Conservation (phyloP, 495 filamentous ascomycete genomes). For the Penicillium turbatum region DNA sequence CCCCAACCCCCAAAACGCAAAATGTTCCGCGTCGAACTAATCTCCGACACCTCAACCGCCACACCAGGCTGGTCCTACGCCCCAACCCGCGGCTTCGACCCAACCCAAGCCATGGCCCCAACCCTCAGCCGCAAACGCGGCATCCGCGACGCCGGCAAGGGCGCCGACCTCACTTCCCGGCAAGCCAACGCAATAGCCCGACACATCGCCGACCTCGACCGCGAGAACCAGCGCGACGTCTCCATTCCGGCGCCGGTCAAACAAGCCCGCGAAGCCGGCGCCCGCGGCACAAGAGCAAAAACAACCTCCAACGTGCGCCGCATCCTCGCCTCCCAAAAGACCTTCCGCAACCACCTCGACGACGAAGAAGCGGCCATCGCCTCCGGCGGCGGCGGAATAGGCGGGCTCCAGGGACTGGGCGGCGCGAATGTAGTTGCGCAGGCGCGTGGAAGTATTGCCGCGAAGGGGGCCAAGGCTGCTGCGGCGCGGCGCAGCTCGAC, state of each 20-base stretch:
- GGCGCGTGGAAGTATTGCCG: constrained; percentile 17
- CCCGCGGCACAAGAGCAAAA: constrained; percentile 52
- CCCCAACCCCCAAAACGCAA: background rate
- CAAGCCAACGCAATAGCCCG: constrained; percentile 73
- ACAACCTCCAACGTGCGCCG: constrained; percentile 77
- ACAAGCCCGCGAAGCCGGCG: constrained; percentile 43
- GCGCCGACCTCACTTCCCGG: constrained; percentile 62
- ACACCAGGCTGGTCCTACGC: constrained; percentile 90
- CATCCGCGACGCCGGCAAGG: constrained; percentile 49
- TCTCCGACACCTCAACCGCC: constrained; percentile 61
- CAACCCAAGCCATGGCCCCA: constrained; percentile 56
- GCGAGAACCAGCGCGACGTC: constrained; percentile 70
- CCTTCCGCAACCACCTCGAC: constrained; percentile 83
- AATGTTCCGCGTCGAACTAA: constrained; percentile 68
- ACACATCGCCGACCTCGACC: constrained; percentile 74
- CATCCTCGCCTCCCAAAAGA: constrained; percentile 88
- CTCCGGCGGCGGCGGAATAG: constrained; percentile 9
- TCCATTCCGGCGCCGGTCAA: constrained; percentile 60
- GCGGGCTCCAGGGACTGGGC: background rate
- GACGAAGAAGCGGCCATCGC: constrained; percentile 72
- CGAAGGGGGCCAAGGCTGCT: constrained; percentile 21
- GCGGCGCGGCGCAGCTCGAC: constrained; percentile 34
- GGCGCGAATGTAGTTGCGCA: constrained; percentile 25
- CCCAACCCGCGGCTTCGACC: constrained; percentile 63
- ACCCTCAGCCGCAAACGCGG: constrained; percentile 59